A percentile compares a stretch with the other conserved stretches of the same genome.
These are phyloP conservation scores for Sugiyamaella grinbergsii DNA, from an alignment of 1,139 yeast species.

Conservation along the genomic window DNA sequence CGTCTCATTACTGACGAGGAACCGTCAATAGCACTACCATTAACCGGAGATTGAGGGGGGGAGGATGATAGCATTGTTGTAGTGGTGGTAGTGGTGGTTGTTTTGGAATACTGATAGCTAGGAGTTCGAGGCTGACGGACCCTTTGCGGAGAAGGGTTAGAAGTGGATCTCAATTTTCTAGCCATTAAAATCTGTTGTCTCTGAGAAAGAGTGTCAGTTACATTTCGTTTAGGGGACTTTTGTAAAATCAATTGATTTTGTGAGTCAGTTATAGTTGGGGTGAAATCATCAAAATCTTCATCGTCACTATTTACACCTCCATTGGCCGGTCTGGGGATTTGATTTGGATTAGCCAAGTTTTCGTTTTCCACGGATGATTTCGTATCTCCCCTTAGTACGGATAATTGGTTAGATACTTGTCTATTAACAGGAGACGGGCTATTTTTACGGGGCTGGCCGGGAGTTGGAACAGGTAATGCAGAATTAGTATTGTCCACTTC, in stretches of 20 bases:
- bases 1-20: constrained; percentile 25
- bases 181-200: constrained; percentile 32
- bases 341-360: neutral
- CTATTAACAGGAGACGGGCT: constrained; percentile 34
- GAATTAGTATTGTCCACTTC: constrained; percentile 68
- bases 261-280: neutral
- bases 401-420: constrained; percentile 18
- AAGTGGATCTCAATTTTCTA: constrained; percentile 31
- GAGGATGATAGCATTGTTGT: constrained; percentile 30
- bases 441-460: constrained; percentile 91
- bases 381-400: constrained; percentile 2
- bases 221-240: constrained; percentile 22
- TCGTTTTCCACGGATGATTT: neutral
- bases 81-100: constrained; percentile 34
- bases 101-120: constrained; percentile 27
- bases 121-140: constrained; percentile 22
- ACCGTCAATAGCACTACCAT: neutral
- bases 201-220: constrained; percentile 26
- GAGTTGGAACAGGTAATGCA: constrained; percentile 88
- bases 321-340: constrained; percentile 2
- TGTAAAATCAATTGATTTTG: constrained; percentile 8
- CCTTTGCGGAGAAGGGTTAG: constrained; percentile 33
- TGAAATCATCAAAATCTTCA: constrained; percentile 23
- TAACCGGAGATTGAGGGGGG: constrained; percentile 24
- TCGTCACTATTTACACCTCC: constrained; percentile 30